Conservation (phyloP, 768 basidiomycete genomes). For the Podaxis pistillaris region DNA sequence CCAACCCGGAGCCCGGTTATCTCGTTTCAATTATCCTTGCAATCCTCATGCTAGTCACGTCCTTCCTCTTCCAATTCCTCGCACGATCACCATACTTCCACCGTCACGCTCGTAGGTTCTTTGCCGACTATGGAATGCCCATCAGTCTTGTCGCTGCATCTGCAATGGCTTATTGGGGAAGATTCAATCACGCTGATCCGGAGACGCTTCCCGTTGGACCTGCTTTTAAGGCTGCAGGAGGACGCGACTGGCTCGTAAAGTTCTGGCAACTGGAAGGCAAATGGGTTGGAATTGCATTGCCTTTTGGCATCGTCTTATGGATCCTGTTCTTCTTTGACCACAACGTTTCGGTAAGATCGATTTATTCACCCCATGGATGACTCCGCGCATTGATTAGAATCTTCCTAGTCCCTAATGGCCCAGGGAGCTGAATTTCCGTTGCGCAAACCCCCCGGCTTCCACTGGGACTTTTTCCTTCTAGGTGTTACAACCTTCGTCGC, state of each 20-base stretch:
- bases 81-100: conserved; percentile 69
- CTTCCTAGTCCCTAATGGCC: conserved; percentile 80
- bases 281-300: conserved; percentile 88
- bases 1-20: conserved; percentile 39
- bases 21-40: conserved; percentile 73
- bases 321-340: conserved; percentile 95
- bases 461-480: conserved; percentile 88
- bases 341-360: conserved; percentile 74
- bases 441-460: conserved; percentile 85
- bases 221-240: conserved; percentile 70
- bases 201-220: conserved; percentile 65
- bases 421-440: conserved; percentile 88
- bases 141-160: conserved; percentile 76
- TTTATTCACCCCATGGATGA: background rate
- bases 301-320: conserved; percentile 87
- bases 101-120: conserved; percentile 69
- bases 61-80: conserved; percentile 71
- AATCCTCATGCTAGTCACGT: conserved; percentile 69
- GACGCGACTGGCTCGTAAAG: conserved; percentile 77
- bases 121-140: conserved; percentile 90
- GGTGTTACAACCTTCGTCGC: conserved; percentile 89
- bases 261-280: conserved; percentile 89
- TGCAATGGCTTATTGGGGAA: conserved; percentile 85
- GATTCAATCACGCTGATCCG: conserved; percentile 58
- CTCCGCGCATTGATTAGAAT: conserved; percentile 7